phyloP scores from a whole-genome alignment of 768 basidiomycete genomes.

The Rhodotorula paludigena region DNA sequence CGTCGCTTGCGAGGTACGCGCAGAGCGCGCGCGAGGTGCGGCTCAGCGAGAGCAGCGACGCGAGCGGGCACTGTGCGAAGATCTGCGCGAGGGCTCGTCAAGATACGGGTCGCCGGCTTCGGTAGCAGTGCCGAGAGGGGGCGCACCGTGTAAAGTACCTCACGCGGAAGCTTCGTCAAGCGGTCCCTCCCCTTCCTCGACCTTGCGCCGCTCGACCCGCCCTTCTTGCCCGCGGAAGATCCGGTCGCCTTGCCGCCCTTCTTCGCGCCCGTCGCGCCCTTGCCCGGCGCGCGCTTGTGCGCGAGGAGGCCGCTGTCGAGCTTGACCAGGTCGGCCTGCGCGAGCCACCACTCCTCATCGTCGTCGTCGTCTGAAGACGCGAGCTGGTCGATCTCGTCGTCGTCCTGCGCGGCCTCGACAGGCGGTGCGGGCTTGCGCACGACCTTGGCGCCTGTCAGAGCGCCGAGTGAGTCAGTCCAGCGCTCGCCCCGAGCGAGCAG shows the following conservation, averaged over 20 bases:
- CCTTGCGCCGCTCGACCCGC: too few species aligned
- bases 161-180: too few species aligned
- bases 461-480: background rate
- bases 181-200: too few species aligned
- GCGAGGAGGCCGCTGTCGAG: background rate
- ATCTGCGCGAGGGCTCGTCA: background rate
- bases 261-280: background rate
- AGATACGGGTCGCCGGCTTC: background rate
- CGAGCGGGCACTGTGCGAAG: background rate
- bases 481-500: too few species aligned
- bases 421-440: too few species aligned
- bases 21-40: too few species aligned
- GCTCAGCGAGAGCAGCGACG: background rate
- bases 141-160: too few species aligned
- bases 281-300: too few species aligned
- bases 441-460: background rate
- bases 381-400: slow-evolving; percentile 1
- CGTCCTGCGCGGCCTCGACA: background rate
- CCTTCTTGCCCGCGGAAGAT: background rate
- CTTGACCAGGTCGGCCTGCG: background rate
- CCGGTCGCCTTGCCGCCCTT: background rate
- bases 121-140: background rate
- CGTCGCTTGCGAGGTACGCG: background rate
- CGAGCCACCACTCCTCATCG: background rate
- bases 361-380: background rate